Conservation (phyloP, 139 green algal genomes). For the Nannochloris sp. region DNA sequence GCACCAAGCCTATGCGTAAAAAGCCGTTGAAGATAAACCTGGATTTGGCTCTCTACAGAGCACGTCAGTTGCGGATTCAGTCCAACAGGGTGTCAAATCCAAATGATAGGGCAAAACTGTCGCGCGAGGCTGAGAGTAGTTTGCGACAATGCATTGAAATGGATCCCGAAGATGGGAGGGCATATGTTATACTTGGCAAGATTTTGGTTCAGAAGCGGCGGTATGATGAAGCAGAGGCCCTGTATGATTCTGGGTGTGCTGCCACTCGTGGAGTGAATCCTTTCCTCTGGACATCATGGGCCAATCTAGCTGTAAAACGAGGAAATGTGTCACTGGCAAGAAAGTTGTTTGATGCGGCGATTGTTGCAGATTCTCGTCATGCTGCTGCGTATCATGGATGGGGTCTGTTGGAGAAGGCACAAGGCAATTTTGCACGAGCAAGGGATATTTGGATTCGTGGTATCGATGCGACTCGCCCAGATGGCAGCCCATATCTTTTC, state of each 20-base stretch:
- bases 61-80: constrained; percentile 33
- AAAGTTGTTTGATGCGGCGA: constrained; percentile 85
- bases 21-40: constrained; percentile 70
- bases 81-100: constrained; percentile 13
- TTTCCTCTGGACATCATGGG: constrained; percentile 89
- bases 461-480: constrained; percentile 30
- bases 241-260: constrained; percentile 81
- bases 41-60: constrained; percentile 45
- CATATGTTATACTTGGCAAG: constrained; percentile 87
- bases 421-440: constrained; percentile 71
- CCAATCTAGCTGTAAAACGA: constrained; percentile 62
- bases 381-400: constrained; percentile 93
- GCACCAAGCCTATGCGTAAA: background rate
- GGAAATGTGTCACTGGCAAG: constrained; percentile 63
- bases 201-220: constrained; percentile 57
- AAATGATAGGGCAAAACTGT: constrained; percentile 23
- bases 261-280: constrained; percentile 71
- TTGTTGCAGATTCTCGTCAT: constrained; percentile 72
- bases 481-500: constrained; percentile 74
- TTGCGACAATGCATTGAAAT: constrained; percentile 49
- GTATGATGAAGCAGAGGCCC: constrained; percentile 62
- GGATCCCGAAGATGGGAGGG: constrained; percentile 69
- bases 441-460: constrained; percentile 66
- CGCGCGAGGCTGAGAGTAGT: constrained; percentile 41
- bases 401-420: constrained; percentile 84